Conservation (phyloP, 73 alveolate genomes). For the Paramecium sexaurelia region DNA sequence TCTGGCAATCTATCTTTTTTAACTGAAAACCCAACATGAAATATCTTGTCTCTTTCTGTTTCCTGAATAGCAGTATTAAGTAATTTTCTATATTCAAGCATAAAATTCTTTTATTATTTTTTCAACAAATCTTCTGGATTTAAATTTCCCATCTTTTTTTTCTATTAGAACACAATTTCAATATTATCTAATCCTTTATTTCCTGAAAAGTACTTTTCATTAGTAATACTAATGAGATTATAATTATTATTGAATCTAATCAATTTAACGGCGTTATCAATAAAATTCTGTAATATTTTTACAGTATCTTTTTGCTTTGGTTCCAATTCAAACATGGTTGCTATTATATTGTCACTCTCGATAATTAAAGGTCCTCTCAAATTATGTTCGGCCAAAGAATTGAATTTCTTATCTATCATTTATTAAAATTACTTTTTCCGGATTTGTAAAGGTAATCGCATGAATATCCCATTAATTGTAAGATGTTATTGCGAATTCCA, state of each 20-base stretch:
- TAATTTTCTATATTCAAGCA: constrained; percentile 16
- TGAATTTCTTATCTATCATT: background rate
- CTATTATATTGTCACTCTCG: constrained; percentile 48
- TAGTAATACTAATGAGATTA: constrained; percentile 11
- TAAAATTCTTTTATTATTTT: background rate
- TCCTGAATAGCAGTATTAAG: background rate
- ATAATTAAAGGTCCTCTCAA: constrained; percentile 60
- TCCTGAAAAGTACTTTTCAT: background rate
- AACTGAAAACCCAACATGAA: constrained; percentile 65
- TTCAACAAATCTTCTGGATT: constrained; percentile 37
- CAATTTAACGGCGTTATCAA: constrained; percentile 36
- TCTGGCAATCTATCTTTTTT: constrained; percentile 66
- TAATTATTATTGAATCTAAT: constrained; percentile 53
- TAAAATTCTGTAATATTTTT: constrained; percentile 15
- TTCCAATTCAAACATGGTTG: constrained; percentile 36
- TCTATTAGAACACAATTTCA: background rate
- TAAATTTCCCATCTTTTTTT: background rate
- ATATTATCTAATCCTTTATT: background rate
- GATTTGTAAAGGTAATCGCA: constrained; percentile 62
- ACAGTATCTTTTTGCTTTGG: constrained; percentile 37
- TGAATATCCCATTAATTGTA: constrained; percentile 64
- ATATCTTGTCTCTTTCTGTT: constrained; percentile 56
- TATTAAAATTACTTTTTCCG: constrained; percentile 13
- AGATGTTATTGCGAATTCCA: constrained; percentile 21
- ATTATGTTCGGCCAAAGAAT: constrained; percentile 9